Base-by-base conservation (phyloP, 1,284 basidiomycete genomes). In the Pterulicium gracile region DNA sequence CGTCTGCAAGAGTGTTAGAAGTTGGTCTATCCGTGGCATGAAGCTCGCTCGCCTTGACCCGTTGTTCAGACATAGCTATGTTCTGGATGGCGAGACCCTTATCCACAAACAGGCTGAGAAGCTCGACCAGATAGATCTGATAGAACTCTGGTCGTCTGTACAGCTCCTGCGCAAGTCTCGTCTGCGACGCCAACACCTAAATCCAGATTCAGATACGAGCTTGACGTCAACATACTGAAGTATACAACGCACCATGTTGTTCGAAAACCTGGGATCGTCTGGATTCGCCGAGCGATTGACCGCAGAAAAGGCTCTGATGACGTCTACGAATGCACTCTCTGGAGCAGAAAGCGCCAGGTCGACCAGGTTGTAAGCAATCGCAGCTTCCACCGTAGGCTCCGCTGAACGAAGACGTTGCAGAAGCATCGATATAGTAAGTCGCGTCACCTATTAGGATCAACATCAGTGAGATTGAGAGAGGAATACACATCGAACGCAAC, bases 21-120 rank as follows among this genome's bases (percentile, higher is more conserved):
- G 13, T 13, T 49, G 34, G 43, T 24, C 49, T 48, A 61, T 42
- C 27, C 7, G n/a, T 32, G 27, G 10, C 7, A 32, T 7, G n/a
- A 32, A 32, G n/a, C 7, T 32, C 27, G n/a, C 36, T 39, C 50
- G 82, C 84, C 71, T 88, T 85, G 17, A 75, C 64, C 53, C 74
- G 73, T 45, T 74, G 73, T 51, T 81, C 77, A 3, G 76, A 68
- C 3, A 79, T 75, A 42, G 81, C 79, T 13, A 79, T 63, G 54
- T 90, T 88, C 61, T 97, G 93, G 18, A 95, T 89, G 10, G 84
- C 85, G 13, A 93, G 81, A 18, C 91, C 94, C 62, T 94, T 94
- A 56, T 97, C 94, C 14, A 81, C 78, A 58, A 96, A 96, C 14
- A 97, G 69, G 2, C 79, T 78, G 36, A 98, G 70, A 4, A 96